Base-by-base conservation (phyloP, 345 rosid species). In the Leavenworthia alabamica region DNA sequence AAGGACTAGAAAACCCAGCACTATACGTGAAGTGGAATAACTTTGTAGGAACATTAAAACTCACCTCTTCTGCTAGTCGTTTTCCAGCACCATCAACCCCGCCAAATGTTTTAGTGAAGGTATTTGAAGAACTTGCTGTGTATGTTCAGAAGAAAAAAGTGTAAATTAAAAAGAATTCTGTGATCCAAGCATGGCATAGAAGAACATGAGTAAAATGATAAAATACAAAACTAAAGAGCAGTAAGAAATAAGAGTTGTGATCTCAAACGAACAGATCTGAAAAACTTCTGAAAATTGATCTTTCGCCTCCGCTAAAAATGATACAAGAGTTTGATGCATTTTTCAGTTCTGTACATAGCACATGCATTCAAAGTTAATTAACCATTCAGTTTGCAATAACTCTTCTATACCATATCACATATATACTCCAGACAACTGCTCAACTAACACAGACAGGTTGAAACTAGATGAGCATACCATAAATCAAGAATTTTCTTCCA, bases 61-160 rank as follows among this genome's bases (percentile, higher is more conserved):
- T 86, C 74, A 89, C 98, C 79, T 93, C 99, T 48, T 85, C 86
- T 26, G 99, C 97, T 54, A 93, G 75, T 64, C 99, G 77, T 71
- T 77, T 89, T 53, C 99, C 99, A 71, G 97, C 99, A 61, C 94
- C 99, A 77, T 82, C 91, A 9, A 93, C 68, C 50, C 99, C 99
- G 57, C 84, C 49, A 68, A 93, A 87, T 19, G 99, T 93, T 77
- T 81, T 93, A 42, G 85, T 78, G 67, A 60, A 87, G 8, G 89
- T 79, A 54, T 93, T 93, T 28, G 80, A 77, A 3, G 97, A 87
- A 82, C 99, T 93, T 35, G 96, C 99, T 92, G 93, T 72, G 64
- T 46, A 58, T 28, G 64, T 50, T 26, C 46, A 58, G 50, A n/a
- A 66, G 16, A 14, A 16, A 20, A 20, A 11, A 51, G 46, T 55